Percentiles rank a stretch among this genome's conserved stretches.
phyloP scores from a whole-genome alignment of 306 rosid species.

The Clitoria ternatea region DNA sequence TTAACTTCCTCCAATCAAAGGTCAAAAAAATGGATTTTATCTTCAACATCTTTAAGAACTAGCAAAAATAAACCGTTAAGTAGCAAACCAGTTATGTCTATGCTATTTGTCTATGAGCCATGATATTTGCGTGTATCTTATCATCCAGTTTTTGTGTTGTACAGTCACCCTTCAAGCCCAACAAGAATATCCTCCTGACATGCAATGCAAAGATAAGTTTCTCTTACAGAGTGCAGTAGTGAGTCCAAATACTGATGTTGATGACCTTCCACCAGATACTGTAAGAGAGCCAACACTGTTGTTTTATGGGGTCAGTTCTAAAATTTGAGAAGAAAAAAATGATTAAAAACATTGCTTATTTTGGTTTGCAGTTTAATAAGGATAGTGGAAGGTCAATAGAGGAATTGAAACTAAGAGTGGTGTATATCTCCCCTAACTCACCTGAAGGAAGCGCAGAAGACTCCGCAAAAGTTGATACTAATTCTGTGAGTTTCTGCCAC shows the following conservation, averaged over 20 bases:
- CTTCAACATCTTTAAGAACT: neutral
- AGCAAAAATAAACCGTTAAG: neutral
- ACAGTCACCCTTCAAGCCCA: conserved; percentile 90
- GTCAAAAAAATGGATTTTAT: neutral
- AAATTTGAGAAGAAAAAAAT: neutral
- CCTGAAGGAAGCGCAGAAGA: conserved; percentile 46
- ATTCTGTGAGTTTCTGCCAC: conserved; percentile 44
- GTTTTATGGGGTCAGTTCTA: neutral
- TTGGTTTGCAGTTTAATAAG: conserved; percentile 54
- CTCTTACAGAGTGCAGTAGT: conserved; percentile 85
- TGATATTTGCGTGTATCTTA: conserved; percentile 11
- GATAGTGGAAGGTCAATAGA: conserved; percentile 60
- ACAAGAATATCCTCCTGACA: conserved; percentile 77
- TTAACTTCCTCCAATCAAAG: neutral
- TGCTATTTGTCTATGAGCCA: neutral
- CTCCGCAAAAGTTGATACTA: conserved; percentile 29
- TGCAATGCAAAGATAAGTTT: conserved; percentile 92
- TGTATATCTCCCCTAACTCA: conserved; percentile 38
- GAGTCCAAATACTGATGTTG: conserved; percentile 61
- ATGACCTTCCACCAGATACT: conserved; percentile 72
- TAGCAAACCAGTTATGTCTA: neutral
- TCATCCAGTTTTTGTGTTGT: conserved; percentile 19
- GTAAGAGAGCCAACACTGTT: conserved; percentile 48
- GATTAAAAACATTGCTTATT: neutral
- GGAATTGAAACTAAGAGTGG: conserved; percentile 71